A percentile compares a stretch with the other conserved stretches of the same genome.
Evolutionary conservation across 306 rosid genomes (phyloP).

Genomic region (Senna tora): DNA sequence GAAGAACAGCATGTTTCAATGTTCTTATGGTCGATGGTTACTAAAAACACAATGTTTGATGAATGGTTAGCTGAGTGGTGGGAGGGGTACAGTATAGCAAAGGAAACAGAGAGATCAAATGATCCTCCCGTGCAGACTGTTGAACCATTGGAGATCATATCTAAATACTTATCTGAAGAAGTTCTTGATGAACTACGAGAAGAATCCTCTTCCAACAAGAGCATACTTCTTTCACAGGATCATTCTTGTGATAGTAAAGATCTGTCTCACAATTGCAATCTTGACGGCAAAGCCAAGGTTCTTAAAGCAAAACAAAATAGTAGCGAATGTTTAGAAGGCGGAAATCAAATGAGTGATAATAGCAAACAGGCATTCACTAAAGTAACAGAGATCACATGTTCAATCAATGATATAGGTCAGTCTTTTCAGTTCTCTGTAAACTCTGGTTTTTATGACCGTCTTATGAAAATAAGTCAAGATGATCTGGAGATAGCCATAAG

Average conservation of each 20-base stretch:
- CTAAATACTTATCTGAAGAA: conserved; percentile 64
- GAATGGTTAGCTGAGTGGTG: conserved; percentile 96
- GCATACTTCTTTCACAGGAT: conserved; percentile 42
- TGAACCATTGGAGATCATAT: conserved; percentile 77
- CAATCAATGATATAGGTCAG: conserved; percentile 17
- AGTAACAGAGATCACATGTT: conserved; percentile 37
- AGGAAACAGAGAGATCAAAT: conserved; percentile 51
- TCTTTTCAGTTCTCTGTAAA: conserved; percentile 42
- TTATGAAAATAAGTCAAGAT: conserved; percentile 72
- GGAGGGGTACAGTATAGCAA: conserved; percentile 66
- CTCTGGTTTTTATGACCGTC: conserved; percentile 49
- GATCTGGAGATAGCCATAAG: conserved; percentile 76
- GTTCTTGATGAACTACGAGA: conserved; percentile 45
- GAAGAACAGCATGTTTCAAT: conserved; percentile 79
- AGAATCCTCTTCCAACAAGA: conserved; percentile 44
- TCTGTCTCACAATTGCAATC: conserved; percentile 33
- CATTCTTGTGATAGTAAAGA: conserved; percentile 38
- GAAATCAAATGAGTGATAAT: conserved; percentile 35
- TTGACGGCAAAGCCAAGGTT: conserved; percentile 45
- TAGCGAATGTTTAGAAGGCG: conserved; percentile 39
- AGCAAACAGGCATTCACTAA: conserved; percentile 42
- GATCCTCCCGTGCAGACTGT: conserved; percentile 47
- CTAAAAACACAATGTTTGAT: conserved; percentile 85
- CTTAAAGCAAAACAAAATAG: conserved; percentile 34
- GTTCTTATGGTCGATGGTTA: conserved; percentile 76